Percentiles rank a stretch among this genome's conserved stretches.
Evolutionary conservation across 2,329 filamentous ascomycete genomes (phyloP).

Genomic region (Zymoseptoria pseudotritici): DNA sequence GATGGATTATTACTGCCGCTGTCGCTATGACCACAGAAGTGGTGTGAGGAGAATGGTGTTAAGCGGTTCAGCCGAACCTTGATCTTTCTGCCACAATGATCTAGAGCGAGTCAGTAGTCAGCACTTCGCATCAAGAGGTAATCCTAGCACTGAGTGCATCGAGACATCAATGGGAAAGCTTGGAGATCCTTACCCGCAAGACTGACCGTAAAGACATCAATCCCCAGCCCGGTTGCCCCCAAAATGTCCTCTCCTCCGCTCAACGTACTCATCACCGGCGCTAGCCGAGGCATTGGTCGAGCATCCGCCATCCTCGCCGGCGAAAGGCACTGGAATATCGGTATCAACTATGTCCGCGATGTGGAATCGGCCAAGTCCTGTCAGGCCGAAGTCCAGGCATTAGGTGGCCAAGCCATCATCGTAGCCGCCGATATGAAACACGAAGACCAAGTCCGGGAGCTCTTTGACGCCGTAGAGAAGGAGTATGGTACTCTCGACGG

Average conservation of each 20-base stretch:
- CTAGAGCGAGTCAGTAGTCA: not conserved
- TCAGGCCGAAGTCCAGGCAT: slow-evolving; percentile 13
- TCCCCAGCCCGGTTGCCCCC: not conserved
- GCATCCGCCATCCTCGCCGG: slow-evolving; percentile 20
- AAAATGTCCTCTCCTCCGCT: slow-evolving; percentile 1
- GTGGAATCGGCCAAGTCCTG: slow-evolving; percentile 13
- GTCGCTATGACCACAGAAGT: not conserved
- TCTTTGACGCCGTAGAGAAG: slow-evolving; percentile 20
- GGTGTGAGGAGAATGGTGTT: too few relatives aligned
- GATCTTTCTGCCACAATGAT: not conserved
- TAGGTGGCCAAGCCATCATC: slow-evolving; percentile 15
- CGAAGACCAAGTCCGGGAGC: slow-evolving; percentile 17
- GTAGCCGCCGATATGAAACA: slow-evolving; percentile 18
- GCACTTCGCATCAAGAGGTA: not conserved
- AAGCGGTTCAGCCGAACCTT: not conserved
- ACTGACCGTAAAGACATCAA: too few relatives aligned
- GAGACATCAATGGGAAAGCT: too few relatives aligned
- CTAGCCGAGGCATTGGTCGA: slow-evolving; percentile 20
- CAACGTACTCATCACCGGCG: slow-evolving; percentile 22
- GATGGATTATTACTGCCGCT: not conserved
- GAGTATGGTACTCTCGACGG: slow-evolving; percentile 17
- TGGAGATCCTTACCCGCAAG: too few relatives aligned
- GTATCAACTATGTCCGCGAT: slow-evolving; percentile 21
- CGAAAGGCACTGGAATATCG: slow-evolving; percentile 20
- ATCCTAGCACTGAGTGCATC: not conserved